A percentile compares a stretch with the other conserved stretches of the same genome.
Evolutionary conservation across 108 stramenopile species (phyloP).

Genomic region (Fistulifera solaris): DNA sequence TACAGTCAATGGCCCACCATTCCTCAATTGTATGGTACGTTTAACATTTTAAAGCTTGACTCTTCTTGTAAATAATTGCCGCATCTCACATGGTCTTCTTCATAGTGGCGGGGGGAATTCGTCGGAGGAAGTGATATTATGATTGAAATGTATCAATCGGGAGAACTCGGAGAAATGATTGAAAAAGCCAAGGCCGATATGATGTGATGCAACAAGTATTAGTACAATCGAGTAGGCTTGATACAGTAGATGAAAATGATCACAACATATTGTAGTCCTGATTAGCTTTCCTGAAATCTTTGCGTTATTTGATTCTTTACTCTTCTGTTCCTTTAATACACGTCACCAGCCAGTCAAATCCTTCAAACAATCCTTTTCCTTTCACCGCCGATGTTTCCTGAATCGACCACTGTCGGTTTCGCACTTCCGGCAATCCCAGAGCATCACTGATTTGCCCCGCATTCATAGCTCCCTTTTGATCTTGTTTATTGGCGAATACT

Average conservation of each 20-base stretch:
- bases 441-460: constrained; percentile 95
- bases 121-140: constrained; percentile 97
- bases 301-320: no score
- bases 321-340: constrained; percentile 86
- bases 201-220: constrained; percentile 10
- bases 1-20: constrained; percentile 95
- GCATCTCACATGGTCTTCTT: no score
- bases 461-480: constrained; percentile 97
- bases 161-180: constrained; percentile 50
- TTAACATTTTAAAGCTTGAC: no score
- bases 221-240: no score
- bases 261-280: no score
- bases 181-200: constrained; percentile 42
- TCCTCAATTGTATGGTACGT: constrained; percentile 97
- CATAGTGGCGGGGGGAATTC: constrained; percentile 96
- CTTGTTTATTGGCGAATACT: constrained; percentile 99
- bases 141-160: constrained; percentile 78
- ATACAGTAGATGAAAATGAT: no score
- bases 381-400: constrained; percentile 98
- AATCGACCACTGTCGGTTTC: constrained; percentile 98
- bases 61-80: no score
- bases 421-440: constrained; percentile 90
- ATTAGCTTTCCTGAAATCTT: no score
- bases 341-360: constrained; percentile 97
- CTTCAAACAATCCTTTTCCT: constrained; percentile 98